Conservation (phyloP, 305 asterid genomes). For the Ruellia speciosa region DNA sequence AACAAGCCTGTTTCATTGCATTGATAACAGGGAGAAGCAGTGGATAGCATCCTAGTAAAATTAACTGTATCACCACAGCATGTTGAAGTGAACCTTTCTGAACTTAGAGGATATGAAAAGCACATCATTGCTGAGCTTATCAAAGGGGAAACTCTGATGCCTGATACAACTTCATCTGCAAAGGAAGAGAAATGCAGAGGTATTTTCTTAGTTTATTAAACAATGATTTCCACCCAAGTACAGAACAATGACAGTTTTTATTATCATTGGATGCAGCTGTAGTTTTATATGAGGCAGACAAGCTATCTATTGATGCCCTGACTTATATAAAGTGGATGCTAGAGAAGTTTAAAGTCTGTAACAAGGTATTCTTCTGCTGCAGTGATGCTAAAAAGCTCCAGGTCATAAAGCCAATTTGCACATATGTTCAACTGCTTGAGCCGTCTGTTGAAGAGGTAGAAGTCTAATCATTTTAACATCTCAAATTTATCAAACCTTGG, state of each 20-base stretch:
- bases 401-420: constrained; percentile 55
- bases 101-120: constrained; percentile 72
- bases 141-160: constrained; percentile 37
- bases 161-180: constrained; percentile 22
- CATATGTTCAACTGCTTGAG: constrained; percentile 51
- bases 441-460: constrained; percentile 73
- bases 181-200: constrained; percentile 48
- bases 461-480: constrained; percentile 6
- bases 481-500: constrained; percentile 3
- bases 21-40: constrained; percentile 65
- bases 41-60: constrained; percentile 56
- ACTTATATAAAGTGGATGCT: constrained; percentile 71
- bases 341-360: constrained; percentile 58
- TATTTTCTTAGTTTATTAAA: constrained; percentile 22
- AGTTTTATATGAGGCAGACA: constrained; percentile 66
- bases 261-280: constrained; percentile 45
- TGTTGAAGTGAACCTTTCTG: constrained; percentile 71
- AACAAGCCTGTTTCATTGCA: constrained; percentile 15
- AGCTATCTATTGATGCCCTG: constrained; percentile 58
- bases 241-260: constrained; percentile 18
- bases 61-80: constrained; percentile 57
- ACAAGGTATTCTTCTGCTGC: constrained; percentile 73
- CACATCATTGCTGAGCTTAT: constrained; percentile 67
- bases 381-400: constrained; percentile 63
- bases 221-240: constrained; percentile 13